Percentiles rank a stretch among this genome's conserved stretches.
Conservation (phyloP, 164 flowering plant genomes). For the Kalanchoe fedtschenkoi region DNA sequence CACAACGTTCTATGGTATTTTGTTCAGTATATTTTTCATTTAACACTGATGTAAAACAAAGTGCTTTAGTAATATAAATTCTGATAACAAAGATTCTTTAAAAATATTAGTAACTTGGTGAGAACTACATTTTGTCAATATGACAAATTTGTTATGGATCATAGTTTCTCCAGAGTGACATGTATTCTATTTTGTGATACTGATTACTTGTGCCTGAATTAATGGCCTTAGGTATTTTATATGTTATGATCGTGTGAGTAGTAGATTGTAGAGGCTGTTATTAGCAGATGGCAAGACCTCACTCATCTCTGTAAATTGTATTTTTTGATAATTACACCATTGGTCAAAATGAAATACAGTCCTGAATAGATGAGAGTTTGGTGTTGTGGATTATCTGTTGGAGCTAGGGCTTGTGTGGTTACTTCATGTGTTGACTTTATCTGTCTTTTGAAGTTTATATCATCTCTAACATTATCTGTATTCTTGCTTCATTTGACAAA, state of each 20-base stretch:
- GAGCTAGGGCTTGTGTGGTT: too few relatives aligned
- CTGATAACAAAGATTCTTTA: neutral
- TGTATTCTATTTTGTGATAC: neutral
- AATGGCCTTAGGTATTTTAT: neutral
- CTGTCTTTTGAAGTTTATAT: neutral
- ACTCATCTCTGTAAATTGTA: too few relatives aligned
- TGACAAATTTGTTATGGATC: neutral
- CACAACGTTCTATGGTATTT: conserved; percentile 89
- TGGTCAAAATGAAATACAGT: too few relatives aligned
- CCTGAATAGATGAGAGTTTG: too few relatives aligned
- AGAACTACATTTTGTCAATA: too few relatives aligned
- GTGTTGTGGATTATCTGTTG: too few relatives aligned
- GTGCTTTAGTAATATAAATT: neutral
- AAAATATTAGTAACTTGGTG: too few relatives aligned
- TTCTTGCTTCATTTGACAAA: neutral
- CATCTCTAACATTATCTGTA: neutral
- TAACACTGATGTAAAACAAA: neutral
- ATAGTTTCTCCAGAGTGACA: neutral
- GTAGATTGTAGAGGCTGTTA: neutral
- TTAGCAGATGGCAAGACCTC: neutral
- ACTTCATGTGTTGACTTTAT: too few relatives aligned
- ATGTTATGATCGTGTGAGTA: neutral
- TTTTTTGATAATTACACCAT: too few relatives aligned
- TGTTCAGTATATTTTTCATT: neutral
- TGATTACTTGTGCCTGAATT: neutral